A percentile compares a stretch with the other conserved stretches of the same genome.
phyloP scores from a whole-genome alignment of 345 rosid genomes.

The Leavenworthia alabamica region DNA sequence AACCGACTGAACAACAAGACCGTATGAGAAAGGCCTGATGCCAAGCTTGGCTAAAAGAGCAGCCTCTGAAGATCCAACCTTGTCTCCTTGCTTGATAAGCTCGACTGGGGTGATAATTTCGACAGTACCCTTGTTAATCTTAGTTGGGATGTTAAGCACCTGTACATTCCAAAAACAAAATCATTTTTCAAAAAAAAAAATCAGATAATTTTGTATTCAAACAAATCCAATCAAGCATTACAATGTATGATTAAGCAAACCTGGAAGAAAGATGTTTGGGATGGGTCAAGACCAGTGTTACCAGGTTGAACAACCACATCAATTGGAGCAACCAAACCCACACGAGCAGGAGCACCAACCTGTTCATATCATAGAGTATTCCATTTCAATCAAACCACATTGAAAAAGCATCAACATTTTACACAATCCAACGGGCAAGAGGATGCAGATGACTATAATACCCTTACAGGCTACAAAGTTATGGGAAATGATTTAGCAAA shows the following conservation, averaged over 20 bases:
- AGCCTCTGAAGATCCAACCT: slow-evolving; percentile 82
- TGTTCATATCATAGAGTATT: slow-evolving; percentile 17
- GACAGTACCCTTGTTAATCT: slow-evolving; percentile 84
- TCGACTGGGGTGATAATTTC: slow-evolving; percentile 83
- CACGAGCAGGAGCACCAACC: slow-evolving; percentile 99
- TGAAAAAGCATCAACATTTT: not conserved
- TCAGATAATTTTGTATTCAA: not conserved
- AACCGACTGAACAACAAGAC: slow-evolving; percentile 64
- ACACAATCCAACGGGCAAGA: too few relatives aligned
- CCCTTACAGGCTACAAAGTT: not conserved
- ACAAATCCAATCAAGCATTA: not conserved
- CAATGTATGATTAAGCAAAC: slow-evolving; percentile 23
- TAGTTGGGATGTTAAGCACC: slow-evolving; percentile 76
- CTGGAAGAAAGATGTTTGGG: slow-evolving; percentile 98
- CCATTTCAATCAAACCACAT: not conserved
- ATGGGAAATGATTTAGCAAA: slow-evolving; percentile 11
- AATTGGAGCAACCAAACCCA: slow-evolving; percentile 90
- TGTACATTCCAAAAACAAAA: slow-evolving; percentile 13
- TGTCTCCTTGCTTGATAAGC: slow-evolving; percentile 70
- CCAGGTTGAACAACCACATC: slow-evolving; percentile 98
- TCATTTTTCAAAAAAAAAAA: too few relatives aligned
- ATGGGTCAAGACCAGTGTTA: slow-evolving; percentile 96
- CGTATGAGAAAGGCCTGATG: slow-evolving; percentile 74
- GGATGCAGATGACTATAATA: not conserved
- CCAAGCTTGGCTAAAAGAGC: slow-evolving; percentile 70